Conservation (phyloP, 306 rosid genomes). For the Cercis canadensis region DNA sequence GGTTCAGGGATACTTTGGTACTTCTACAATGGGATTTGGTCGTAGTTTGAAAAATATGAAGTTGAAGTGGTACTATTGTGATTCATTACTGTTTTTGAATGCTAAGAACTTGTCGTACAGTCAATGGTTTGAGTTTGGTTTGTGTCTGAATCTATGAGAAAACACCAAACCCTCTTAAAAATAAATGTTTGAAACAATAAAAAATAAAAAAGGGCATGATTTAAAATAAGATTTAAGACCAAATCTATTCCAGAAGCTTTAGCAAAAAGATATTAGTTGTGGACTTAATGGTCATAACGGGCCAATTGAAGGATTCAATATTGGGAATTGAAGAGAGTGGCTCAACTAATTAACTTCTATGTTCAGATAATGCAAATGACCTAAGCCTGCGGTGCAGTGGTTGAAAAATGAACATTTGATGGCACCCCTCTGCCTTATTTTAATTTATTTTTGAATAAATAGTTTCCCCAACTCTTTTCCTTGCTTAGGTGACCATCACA, state of each 20-base stretch:
- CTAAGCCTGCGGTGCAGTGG: conserved; percentile 28
- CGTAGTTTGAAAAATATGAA: conserved; percentile 10
- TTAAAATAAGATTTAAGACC: conserved; percentile 2
- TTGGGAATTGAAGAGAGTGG: conserved; percentile 40
- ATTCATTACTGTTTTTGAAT: conserved; percentile 22
- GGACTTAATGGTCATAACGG: conserved; percentile 27
- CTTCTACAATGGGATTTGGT: conserved; percentile 15
- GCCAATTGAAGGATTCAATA: conserved; percentile 18
- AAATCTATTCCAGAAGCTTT: conserved; percentile 8
- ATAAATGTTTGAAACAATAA: too few species aligned
- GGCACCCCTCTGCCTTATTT: background rate
- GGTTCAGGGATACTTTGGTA: conserved; percentile 34
- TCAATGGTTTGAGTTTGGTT: conserved; percentile 14
- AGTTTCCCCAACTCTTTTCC: too few species aligned
- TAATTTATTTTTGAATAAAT: too few species aligned
- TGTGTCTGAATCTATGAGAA: conserved; percentile 29
- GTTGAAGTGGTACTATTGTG: conserved; percentile 31
- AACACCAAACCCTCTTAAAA: conserved; percentile 16
- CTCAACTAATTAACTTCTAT: conserved; percentile 55
- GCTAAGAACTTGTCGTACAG: background rate
- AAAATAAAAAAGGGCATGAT: too few species aligned
- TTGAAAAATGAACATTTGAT: conserved; percentile 25
- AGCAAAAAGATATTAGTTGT: conserved; percentile 23
- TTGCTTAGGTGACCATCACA: too few species aligned
- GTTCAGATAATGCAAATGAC: conserved; percentile 19